Evolutionary conservation across 768 basidiomycete genomes (phyloP), one percentile per base, ranked within the genome.

Genomic region (Agrocybe pediades): DNA sequence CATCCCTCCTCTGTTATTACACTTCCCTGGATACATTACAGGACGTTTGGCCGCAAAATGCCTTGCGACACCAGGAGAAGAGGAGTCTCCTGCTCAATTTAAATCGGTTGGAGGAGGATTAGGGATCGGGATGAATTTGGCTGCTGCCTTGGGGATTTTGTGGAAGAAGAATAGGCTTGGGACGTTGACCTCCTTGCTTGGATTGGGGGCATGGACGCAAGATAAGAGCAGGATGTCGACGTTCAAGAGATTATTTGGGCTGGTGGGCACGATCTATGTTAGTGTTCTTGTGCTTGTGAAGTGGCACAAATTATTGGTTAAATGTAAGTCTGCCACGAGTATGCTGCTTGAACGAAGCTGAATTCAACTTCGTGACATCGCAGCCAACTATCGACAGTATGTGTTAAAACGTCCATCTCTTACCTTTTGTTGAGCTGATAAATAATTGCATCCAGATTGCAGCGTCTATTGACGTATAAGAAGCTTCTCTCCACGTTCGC

Each of bases 21-120:
- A 82, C 26, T 57, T 85, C 9, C 87, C 87, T 1, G 78, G 80
- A 6, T 90, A 89, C 67, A 57, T 82, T 40, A 65, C 79, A 17
- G 80, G 80, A 20, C 49, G 56, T 11, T 62, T 82, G n/a, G 68
- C 72, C 16, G 74, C 75, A 30, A 74, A 71, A 41, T 59, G 74
- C 43, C 59, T 87, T 23, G 74, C 75, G 9, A 64, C 63, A 0
- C 62, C 71, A 13, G 78, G 80, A 27, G 87, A 89, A 63, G 78
- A 87, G 62, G 88, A 89, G 62, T 78, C 81, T 25, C 70, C 79
- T 45, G 86, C 87, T n/a, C 87, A 90, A 68, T 88, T 82, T 68
- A 87, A 88, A 68, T 74, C 83, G 42, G 72, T 85, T 8, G 78
- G 85, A 21, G 86, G 85, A 2, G 79, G 79, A 2, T 23, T 81